A percentile compares a stretch with the other conserved stretches of the same genome.
Evolutionary conservation across 768 basidiomycete genomes (phyloP).

Genomic region (Agaricus blazei): DNA sequence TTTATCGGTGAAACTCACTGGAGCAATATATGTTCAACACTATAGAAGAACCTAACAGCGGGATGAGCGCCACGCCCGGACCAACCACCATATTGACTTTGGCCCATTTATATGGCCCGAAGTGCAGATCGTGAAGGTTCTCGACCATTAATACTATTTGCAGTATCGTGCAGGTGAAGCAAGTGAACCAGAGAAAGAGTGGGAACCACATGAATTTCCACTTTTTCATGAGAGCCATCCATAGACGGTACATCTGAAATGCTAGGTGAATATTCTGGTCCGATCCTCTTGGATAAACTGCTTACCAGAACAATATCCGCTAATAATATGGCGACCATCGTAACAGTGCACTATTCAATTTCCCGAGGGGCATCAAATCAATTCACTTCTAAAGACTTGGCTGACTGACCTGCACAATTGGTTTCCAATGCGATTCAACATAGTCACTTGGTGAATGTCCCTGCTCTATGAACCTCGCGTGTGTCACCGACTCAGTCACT

Average conservation of each 20-base stretch:
- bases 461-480: too few species aligned
- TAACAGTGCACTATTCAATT: background rate
- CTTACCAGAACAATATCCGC: background rate
- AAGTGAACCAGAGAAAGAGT: conserved; percentile 5
- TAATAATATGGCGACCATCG: background rate
- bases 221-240: background rate
- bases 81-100: conserved; percentile 6
- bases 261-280: background rate
- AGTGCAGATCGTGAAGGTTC: background rate
- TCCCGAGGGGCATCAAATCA: too few species aligned
- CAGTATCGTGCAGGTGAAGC: conserved; percentile 2
- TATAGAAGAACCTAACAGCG: conserved; percentile 9
- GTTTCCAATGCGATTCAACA: background rate
- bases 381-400: too few species aligned
- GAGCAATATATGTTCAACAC: conserved; percentile 9
- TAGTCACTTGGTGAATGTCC: too few species aligned
- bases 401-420: background rate
- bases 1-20: background rate
- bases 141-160: conserved; percentile 5
- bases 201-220: conserved; percentile 1
- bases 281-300: background rate
- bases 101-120: conserved; percentile 2
- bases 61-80: conserved; percentile 7
- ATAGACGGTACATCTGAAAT: conserved; percentile 9
- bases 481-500: too few species aligned